Base-by-base conservation (phyloP, 768 basidiomycete genomes). In the Calocybe gangraenosa region DNA sequence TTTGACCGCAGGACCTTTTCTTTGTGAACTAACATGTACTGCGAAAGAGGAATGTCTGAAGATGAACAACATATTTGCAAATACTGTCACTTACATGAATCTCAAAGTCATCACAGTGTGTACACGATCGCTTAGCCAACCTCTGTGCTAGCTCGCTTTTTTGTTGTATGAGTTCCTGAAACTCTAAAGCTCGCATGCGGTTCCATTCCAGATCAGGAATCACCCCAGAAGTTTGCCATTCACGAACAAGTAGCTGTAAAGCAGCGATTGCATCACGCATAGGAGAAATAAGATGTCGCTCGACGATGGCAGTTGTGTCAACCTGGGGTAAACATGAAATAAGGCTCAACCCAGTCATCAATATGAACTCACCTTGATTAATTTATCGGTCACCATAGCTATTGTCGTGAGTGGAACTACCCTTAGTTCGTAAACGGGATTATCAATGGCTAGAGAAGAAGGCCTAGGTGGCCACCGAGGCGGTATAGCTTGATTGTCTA, bases 131-230 rank as follows among this genome's bases (percentile, higher is more conserved):
- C 3, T 44, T 66, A 11, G 63, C 52, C 22, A 87, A 57, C 20
- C 66, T 66, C 48, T 71, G 61, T 2, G 66, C 59, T 4, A 84
- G 59, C 9, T 64, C 65, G 40, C 83, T 69, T 47, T 93, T 71
- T 32, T 71, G 57, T 47, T 78, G 77, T 41, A 97, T 59, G 17
- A 73, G 66, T 51, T 97, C 95, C 62, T 97, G 92, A 61, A 98
- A 96, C 43, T 97, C 93, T 7, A 99, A 65, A n/a, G 80, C 73
- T 36, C 87, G 79, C 61, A 92, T 76, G 41, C 85, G 78, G 44
- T 70, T 70, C 94, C 93, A 98, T 44, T 91, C 90, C 3, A 84
- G 78, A 61, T 99, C 96, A 2, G 79, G 76, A 11, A 92, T 65
- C 2, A 53, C 54, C 7, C 65, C 60, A 3, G 54, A 47, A n/a